A percentile compares a stretch with the other conserved stretches of the same genome.
These are phyloP conservation scores for Tagetes patula DNA, from an alignment of 129 eudicot species.

Conservation along the genomic window DNA sequence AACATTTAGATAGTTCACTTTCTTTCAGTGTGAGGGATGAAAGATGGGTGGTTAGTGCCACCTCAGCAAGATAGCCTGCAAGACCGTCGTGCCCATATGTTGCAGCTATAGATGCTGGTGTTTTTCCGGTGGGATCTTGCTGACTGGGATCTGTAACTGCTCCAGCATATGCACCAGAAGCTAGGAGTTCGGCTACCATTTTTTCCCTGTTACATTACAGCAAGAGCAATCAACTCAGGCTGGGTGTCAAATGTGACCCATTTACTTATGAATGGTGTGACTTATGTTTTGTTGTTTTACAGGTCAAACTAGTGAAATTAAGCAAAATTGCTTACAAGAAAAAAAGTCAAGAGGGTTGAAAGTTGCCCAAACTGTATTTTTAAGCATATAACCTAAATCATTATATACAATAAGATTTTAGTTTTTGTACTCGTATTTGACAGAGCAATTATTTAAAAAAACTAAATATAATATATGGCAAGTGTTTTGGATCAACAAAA, in stretches of 20 bases:
- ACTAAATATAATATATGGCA: neutral
- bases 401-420: neutral
- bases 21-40: conserved; percentile 77
- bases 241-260: neutral
- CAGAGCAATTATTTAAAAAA: neutral
- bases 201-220: conserved; percentile 58
- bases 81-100: conserved; percentile 72
- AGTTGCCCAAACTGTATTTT: neutral
- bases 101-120: conserved; percentile 85
- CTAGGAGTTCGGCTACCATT: conserved; percentile 89
- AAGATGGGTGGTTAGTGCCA: conserved; percentile 71
- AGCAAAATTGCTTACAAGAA: neutral
- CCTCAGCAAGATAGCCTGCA: conserved; percentile 91
- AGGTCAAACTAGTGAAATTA: neutral
- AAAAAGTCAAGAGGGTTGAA: neutral
- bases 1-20: conserved; percentile 65
- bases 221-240: conserved; percentile 9
- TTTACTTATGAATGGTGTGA: neutral
- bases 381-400: neutral
- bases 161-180: conserved; percentile 87
- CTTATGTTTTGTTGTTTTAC: neutral
- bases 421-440: neutral
- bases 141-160: conserved; percentile 88
- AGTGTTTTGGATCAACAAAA: neutral
- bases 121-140: conserved; percentile 77